Percentiles rank a stretch among this genome's conserved stretches.
phyloP scores from a whole-genome alignment of 2,329 filamentous ascomycete genomes.

The Acephala macrosclerotiorum region DNA sequence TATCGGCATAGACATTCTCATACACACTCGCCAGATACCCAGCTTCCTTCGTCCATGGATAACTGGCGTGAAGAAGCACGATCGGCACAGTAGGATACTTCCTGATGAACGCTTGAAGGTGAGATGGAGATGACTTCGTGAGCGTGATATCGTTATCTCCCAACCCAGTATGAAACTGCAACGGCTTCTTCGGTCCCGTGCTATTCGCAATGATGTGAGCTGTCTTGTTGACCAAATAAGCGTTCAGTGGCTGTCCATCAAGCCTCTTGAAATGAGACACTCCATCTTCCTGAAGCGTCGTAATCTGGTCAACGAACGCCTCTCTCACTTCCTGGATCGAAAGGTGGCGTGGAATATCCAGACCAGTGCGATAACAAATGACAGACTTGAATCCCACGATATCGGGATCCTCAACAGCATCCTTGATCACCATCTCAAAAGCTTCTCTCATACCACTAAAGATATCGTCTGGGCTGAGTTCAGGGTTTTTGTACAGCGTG shows the following conservation, averaged over 20 bases:
- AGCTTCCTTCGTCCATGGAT: conserved; percentile 80
- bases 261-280: conserved; percentile 57
- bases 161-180: conserved; percentile 85
- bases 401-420: conserved; percentile 67
- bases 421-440: conserved; percentile 57
- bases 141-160: conserved; percentile 82
- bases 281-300: conserved; percentile 31
- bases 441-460: conserved; percentile 47
- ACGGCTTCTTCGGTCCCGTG: conserved; percentile 65
- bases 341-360: conserved; percentile 59
- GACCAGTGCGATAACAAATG: conserved; percentile 81
- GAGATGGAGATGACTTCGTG: conserved; percentile 73
- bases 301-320: conserved; percentile 39
- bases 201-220: conserved; percentile 63
- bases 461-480: conserved; percentile 44
- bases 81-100: conserved; percentile 74
- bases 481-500: conserved; percentile 48
- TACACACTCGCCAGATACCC: conserved; percentile 82
- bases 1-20: conserved; percentile 81
- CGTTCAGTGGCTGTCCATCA: conserved; percentile 70
- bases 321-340: conserved; percentile 42
- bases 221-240: conserved; percentile 70
- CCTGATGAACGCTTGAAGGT: conserved; percentile 77
- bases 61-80: conserved; percentile 80
- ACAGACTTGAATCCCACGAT: conserved; percentile 85